Evolutionary conservation across 495 filamentous ascomycete genomes (phyloP), one percentile per base, ranked within the genome.

Genomic region (Penicillium longicatenatum): DNA sequence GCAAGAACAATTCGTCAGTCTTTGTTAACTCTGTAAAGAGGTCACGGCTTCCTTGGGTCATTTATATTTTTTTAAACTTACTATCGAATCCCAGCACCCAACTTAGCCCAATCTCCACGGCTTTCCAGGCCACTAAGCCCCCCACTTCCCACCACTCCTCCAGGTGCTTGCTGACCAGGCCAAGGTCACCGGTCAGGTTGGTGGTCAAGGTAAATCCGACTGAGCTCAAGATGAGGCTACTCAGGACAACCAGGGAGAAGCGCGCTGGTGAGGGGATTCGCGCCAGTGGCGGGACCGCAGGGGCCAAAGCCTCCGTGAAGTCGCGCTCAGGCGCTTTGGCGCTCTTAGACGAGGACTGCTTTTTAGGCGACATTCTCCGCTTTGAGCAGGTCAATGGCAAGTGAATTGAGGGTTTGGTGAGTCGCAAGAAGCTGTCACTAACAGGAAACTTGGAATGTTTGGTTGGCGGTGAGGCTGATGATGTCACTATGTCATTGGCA

Each of bases 61-160:
- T n/a, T 6, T 7, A 37, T 52, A 16, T 31, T 8, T 41, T 19
- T 52, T 16, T 52, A 30, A 19, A 65, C 78, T 61, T 68, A 88
- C 85, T 80, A 68, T 93, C 91, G 66, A 84, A 91, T 47, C 84
- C 78, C 35, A 84, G 74, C 58, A 76, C 80, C 91, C 90, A 95
- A 31, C 82, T 84, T 17, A 90, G 60, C 21, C 78, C 86, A 47
- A 96, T 77, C 68, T 89, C 85, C 33, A 86, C 76, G 54, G 86
- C 72, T 73, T 80, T 87, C 88, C 89, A 93, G 8, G 62, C 82
- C 11, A 89, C 71, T 54, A 90, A 65, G 6, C 81, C 78, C 8
- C 60, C 78, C n/a, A 88, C 75, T 68, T 90, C 84, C 64, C 75
- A 74, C 80, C 80, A 82, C 55, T 83, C 78, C 52, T 83, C 82